Evolutionary conservation across 768 basidiomycete genomes (phyloP), one percentile per base, ranked within the genome.

Genomic region (Russula sp.): DNA sequence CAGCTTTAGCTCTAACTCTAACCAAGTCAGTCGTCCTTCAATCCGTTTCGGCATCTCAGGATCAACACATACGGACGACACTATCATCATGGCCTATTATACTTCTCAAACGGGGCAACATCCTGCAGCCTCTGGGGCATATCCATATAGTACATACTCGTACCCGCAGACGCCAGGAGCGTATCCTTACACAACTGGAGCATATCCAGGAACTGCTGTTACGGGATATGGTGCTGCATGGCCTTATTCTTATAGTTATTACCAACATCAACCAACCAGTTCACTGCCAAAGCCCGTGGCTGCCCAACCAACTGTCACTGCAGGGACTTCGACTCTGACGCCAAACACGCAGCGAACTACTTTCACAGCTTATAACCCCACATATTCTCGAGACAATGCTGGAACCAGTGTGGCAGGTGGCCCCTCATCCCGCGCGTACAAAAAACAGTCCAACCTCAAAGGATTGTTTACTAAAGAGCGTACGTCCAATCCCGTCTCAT

Each of bases 401-500:
- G 74, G 76, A 29, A 73, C 77, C 47, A 69, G 77, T 13, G 71
- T 73, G 16, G 73, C 76, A 41, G 75, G 74, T 29, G 75, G 77
- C 45, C 71, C 73, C 42, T 56, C 68, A 7, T 77, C 77, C 41
- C 77, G 87, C 34, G 79, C 80, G 54, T 73, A 78, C 11, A 78
- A 83, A 67, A 87, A 84, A 70, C 83, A 85, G 68, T 80, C 86
- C 34, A 87, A 82, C 69, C 75, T 86, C 68, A 87, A 83, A 66
- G 90, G 90, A 3, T 71, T 88, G 58, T 93, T 93, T 68, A 79
- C 83, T 1, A 91, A 90, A 82, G 90, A 93, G 75, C 73, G 90
- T 90, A 69, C 73, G 90, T 77, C 18, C 25, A 39, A 34, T 38
- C 13, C 11, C 14, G 29, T 36, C 14, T 22, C 13, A 20, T 22